Percentiles rank a stretch among this genome's conserved stretches.
These are phyloP conservation scores for Blattamonas nauphoetae DNA, from an alignment of 78 protist genomes.

Conservation along the genomic window DNA sequence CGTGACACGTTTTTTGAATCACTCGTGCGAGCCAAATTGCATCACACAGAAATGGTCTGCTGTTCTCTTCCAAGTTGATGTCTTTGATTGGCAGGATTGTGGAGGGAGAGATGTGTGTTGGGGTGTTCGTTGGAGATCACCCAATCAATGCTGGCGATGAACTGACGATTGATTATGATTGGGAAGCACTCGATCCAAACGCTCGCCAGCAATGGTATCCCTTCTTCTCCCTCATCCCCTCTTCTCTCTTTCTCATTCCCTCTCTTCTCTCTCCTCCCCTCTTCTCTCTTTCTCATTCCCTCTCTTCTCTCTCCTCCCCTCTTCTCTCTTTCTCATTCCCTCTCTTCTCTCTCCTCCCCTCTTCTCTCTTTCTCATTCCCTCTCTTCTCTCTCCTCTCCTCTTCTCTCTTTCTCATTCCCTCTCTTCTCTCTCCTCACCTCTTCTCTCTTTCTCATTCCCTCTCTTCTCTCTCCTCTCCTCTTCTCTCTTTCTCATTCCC, in stretches of 20 bases:
- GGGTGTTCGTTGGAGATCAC: conserved; percentile 48
- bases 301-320: neutral
- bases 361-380: too few relatives aligned
- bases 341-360: too few relatives aligned
- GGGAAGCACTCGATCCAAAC: conserved; percentile 45
- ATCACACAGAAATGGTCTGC: conserved; percentile 57
- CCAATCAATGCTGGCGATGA: conserved; percentile 41
- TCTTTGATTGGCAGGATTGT: conserved; percentile 20
- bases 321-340: too few relatives aligned
- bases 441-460: too few relatives aligned
- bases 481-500: too few relatives aligned
- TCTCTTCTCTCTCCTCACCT: too few relatives aligned
- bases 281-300: too few relatives aligned
- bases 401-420: too few relatives aligned
- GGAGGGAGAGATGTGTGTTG: conserved; percentile 51
- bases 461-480: neutral
- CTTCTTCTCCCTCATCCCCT: neutral
- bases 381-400: neutral
- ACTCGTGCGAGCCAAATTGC: conserved; percentile 64
- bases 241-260: too few relatives aligned
- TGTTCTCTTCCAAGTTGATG: too few relatives aligned
- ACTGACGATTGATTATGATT: conserved; percentile 67
- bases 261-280: too few relatives aligned
- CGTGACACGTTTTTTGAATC: conserved; percentile 51
- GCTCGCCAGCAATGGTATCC: conserved; percentile 13